Base-by-base conservation (phyloP, 768 basidiomycete species). In the Naganishia vaughanmartiniae region DNA sequence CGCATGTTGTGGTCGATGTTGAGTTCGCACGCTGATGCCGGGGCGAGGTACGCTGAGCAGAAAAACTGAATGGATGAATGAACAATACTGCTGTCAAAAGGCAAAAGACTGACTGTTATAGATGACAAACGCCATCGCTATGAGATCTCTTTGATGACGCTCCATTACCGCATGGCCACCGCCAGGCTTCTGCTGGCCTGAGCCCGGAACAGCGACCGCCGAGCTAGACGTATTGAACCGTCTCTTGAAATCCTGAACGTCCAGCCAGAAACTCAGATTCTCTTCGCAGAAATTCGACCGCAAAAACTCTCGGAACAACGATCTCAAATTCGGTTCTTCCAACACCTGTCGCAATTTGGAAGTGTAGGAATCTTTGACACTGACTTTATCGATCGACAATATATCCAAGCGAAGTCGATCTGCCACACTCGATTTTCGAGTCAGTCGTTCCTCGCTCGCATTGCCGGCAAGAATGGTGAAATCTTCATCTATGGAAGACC, bases 1-100 rank as follows among this genome's bases (percentile, higher is more conserved):
- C 96, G 89, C 46, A 99, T 84, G 46, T 90, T 91, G 80, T 99
- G 96, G 79, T 99, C 96, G 74, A 99, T 99, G 83, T 99, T 99
- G 72, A 99, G 87, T 83, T 98, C 96, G 83, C 90, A 92, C 70
- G 89, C 90, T 80, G 92, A 94, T 33, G 93, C 91, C 0, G 93
- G 94, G 0, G 95, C 96, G 28, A 99, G 88, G 78, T 97, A 99
- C 65, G 87, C 80, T 93, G 84, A 91, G 34, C 14, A 24, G 0
- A 57, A 58, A 36, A 31, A 67, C 30, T 48, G 65, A n/a, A 4
- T 53, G 56, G 55, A 36, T 21, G 51, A 39, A 12, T 54, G 4
- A 0, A 21, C 33, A 24, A 3, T 26, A 10, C 12, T 57, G 24
- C 36, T 24, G 34, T 17, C 57, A 34, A 33, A 39, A 54, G 7